These are phyloP conservation scores for Cornus suecica DNA, from an alignment of 148 eudicot species.

Conservation along the genomic window DNA sequence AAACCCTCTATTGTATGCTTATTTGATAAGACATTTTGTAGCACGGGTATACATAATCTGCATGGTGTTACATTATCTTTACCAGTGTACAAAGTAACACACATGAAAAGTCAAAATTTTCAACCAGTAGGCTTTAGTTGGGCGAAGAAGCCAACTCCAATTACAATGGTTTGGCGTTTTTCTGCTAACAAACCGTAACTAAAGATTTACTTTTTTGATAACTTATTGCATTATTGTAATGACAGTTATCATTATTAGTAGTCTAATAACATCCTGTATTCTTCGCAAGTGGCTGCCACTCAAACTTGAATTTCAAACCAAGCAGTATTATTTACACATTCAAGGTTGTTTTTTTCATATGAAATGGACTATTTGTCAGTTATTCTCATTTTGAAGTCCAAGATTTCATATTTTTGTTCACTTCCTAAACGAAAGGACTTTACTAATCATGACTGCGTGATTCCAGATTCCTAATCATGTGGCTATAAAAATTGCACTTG, in stretches of 20 bases:
- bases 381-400: neutral
- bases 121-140: neutral
- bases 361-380: neutral
- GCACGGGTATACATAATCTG: neutral
- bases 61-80: neutral
- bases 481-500: conserved; percentile 94
- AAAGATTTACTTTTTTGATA: too few relatives aligned
- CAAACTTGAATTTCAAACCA: neutral
- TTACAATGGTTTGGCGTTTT: too few relatives aligned
- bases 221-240: neutral
- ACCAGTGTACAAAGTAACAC: neutral
- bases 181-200: too few relatives aligned
- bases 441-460: conserved; percentile 1
- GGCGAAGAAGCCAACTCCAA: neutral
- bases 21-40: neutral
- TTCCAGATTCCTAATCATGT: conserved; percentile 95
- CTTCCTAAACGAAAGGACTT: neutral
- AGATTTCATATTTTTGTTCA: neutral
- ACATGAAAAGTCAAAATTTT: too few relatives aligned
- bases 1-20: neutral
- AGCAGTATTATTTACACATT: neutral
- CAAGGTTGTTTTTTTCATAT: neutral
- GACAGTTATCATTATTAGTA: too few relatives aligned
- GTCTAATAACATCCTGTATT: too few relatives aligned
- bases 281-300: neutral